Conservation (phyloP, 2,329 filamentous ascomycete species). For the Fusarium floridanum region DNA sequence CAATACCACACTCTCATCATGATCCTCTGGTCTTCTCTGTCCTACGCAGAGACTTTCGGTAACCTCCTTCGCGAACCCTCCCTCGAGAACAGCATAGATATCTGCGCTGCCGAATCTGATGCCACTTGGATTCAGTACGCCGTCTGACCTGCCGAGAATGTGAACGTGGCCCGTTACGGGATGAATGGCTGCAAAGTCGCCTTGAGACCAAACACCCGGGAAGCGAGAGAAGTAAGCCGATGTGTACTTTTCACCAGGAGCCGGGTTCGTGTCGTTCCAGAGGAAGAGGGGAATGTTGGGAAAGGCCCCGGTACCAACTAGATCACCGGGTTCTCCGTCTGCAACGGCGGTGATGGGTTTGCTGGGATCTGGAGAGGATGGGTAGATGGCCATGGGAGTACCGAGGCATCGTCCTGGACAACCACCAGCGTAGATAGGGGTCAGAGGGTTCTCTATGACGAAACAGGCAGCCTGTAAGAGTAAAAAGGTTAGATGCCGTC, state of each 20-base stretch:
- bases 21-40: slow-evolving; percentile 72
- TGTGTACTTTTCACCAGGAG: slow-evolving; percentile 69
- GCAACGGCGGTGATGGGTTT: slow-evolving; percentile 59
- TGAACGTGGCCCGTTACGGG: slow-evolving; percentile 74
- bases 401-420: slow-evolving; percentile 65
- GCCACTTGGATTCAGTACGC: slow-evolving; percentile 83
- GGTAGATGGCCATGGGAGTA: slow-evolving; percentile 69
- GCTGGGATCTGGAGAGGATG: slow-evolving; percentile 61
- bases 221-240: slow-evolving; percentile 73
- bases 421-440: slow-evolving; percentile 72
- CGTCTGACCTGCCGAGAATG: slow-evolving; percentile 80
- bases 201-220: slow-evolving; percentile 82
- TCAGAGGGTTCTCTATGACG: slow-evolving; percentile 74
- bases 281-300: slow-evolving; percentile 81
- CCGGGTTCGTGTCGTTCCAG: slow-evolving; percentile 66
- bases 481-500: neutral
- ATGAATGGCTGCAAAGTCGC: slow-evolving; percentile 81
- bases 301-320: slow-evolving; percentile 78
- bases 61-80: slow-evolving; percentile 71
- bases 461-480: slow-evolving; percentile 67
- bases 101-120: slow-evolving; percentile 85
- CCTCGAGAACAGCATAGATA: slow-evolving; percentile 81
- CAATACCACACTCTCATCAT: slow-evolving; percentile 67
- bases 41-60: slow-evolving; percentile 85
- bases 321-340: slow-evolving; percentile 77